Base-by-base conservation (phyloP, 768 basidiomycete genomes). In the Kondoa malvinella region DNA sequence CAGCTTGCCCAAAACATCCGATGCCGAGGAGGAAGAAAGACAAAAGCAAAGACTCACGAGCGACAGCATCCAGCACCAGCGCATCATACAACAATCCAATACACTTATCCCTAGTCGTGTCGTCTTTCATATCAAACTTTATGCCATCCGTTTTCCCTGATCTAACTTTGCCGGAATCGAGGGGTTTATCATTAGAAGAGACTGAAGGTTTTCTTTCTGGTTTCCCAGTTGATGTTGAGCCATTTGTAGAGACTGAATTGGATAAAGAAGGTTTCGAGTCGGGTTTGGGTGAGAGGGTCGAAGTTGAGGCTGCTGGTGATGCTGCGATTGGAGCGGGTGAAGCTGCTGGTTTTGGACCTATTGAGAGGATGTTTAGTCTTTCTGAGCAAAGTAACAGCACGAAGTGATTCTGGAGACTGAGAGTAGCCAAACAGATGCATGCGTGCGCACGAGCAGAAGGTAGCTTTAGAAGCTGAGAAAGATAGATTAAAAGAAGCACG, bases 31-130 rank as follows among this genome's bases (percentile, higher is more conserved):
- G 2, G 15, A n/a, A 32, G 26, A 15, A 25, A n/a, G 25, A 34
- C 62, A 27, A 31, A 16, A 56, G 12, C 12, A 15, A 59, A 17
- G 21, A 86, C 92, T 77, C 75, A 95, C 92, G 88, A 66, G 89
- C 88, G 60, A 82, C 83, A 34, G 90, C 89, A 78, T 95, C 92
- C 64, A 78, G 81, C 1, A 88, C 87, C 30, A 99, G 81, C 14
- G 89, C 89, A 75, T 97, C 90, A 73, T 99, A 99, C 26, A 92
- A 81, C 75, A 97, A 83, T 75, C 89, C 86, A 4, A 85, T 81
- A 75, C 92, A 95, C 76, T 85, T 89, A 77, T 94, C 88, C 65
- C 95, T 81, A 0, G 87, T 88, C 70, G 77, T 79, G 72, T 96
- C 88, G 14, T 85, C 85, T 0, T 82, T 83, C 34, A 78, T 79